Base-by-base conservation (phyloP, 2,329 filamentous ascomycete species). In the Neophaeococcomyces aloes region DNA sequence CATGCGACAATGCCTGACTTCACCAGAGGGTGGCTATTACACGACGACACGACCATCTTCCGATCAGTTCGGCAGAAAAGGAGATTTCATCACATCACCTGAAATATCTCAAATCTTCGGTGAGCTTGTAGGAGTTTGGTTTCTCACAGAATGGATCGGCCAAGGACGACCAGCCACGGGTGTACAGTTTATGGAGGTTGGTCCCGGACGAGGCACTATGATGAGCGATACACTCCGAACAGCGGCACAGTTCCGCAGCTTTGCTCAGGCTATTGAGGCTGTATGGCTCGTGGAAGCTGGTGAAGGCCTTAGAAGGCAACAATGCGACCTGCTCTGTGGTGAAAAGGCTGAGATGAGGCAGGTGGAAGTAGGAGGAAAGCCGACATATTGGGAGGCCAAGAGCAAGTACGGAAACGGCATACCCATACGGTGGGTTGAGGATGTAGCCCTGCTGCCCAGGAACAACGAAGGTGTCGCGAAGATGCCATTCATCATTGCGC, bases 91-190 rank as follows among this genome's bases (percentile, higher is more conserved):
- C 40, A 98, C 91, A 0, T 95, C 88, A 0, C 91, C 91, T 0
- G 91, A 98, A 64, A 96, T 98, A 56, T 95, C 88, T 1, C 91
- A 96, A 61, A 76, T 96, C 10, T 98, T 98, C 65, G 91, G 91
- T 18, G 91, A 98, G 66, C 72, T 98, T 21, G 72, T 96, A 45
- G 91, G 86, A 3, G 77, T 98, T 55, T 98, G 91, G 91, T 81
- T 94, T 49, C 81, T 96, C 40, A 81, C 89, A 32, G 91, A 98
- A 70, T 98, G 91, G 89, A 84, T 96, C 62, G 82, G 83, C 31
- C 91, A 98, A 62, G 88, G 87, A 13, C 74, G 73, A 48, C 83
- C 76, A 44, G 76, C 68, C 48, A 70, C 74, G 23, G 86, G 85
- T 19, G 79, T 95, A 13, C 83, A 95, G 60, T 70, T 98, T 51